phyloP scores from a whole-genome alignment of 768 basidiomycete species.

The Termitomyces sp. region DNA sequence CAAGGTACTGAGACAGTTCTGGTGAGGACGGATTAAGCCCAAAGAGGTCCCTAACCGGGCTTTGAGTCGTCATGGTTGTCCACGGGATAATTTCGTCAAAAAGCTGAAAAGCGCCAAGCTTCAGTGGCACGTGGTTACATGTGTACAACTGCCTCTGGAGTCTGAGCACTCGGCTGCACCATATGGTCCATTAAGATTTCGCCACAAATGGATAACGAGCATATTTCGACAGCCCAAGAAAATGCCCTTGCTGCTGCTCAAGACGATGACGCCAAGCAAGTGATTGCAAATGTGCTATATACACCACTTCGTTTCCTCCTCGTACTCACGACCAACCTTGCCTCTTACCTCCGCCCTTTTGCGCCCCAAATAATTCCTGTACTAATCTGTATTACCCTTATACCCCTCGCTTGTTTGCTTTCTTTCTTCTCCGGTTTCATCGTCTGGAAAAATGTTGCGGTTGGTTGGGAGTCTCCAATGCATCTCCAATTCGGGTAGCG shows the following conservation, averaged over 20 bases:
- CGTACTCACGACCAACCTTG: conserved; percentile 16
- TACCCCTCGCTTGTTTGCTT: conserved; percentile 59
- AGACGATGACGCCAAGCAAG: conserved; percentile 6
- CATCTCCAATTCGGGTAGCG: conserved; percentile 78
- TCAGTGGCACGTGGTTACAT: background rate
- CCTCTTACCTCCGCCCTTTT: conserved; percentile 43
- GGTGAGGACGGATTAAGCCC: conserved; percentile 49
- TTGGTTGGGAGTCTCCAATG: conserved; percentile 65
- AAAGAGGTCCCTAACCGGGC: conserved; percentile 35
- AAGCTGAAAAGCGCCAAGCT: background rate
- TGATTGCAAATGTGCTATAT: conserved; percentile 10
- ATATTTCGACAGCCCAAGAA: conserved; percentile 15
- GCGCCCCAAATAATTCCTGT: conserved; percentile 67
- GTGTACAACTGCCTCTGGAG: too few relatives aligned
- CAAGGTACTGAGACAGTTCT: conserved; percentile 39
- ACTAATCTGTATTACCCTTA: conserved; percentile 52
- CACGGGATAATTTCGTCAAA: background rate
- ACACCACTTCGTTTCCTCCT: conserved; percentile 7
- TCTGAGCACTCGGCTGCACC: background rate
- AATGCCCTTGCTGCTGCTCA: background rate
- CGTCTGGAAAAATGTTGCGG: conserved; percentile 71
- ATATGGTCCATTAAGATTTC: conserved; percentile 6
- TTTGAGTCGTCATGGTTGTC: conserved; percentile 1
- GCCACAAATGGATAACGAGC: conserved; percentile 15
- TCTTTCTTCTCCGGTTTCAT: conserved; percentile 68